These are phyloP conservation scores for Auriscalpium vulgare DNA, from an alignment of 768 basidiomycete genomes.

Conservation along the genomic window DNA sequence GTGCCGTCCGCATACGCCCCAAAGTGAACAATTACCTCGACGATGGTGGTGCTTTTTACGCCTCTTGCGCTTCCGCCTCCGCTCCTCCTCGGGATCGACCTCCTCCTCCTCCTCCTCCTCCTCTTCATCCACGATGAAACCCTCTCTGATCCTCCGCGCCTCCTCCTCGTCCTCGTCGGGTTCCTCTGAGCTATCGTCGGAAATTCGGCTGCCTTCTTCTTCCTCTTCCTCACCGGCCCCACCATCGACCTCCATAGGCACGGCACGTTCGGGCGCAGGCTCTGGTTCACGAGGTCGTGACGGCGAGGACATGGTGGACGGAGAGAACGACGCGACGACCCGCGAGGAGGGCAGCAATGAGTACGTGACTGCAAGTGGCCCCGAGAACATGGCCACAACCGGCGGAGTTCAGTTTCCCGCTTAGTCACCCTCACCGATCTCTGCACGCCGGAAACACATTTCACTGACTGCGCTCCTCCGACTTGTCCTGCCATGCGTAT, in stretches of 20 bases:
- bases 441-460: not conserved
- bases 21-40: constrained; percentile 34
- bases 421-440: constrained; percentile 6
- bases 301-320: constrained; percentile 48
- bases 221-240: constrained; percentile 41
- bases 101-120: constrained; percentile 82
- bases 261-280: constrained; percentile 34
- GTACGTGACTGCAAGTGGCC: not conserved
- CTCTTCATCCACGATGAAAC: constrained; percentile 88
- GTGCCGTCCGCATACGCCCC: constrained; percentile 2
- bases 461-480: not conserved
- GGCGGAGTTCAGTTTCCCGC: not conserved
- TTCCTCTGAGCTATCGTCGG: constrained; percentile 85
- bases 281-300: constrained; percentile 20
- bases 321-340: constrained; percentile 18
- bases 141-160: constrained; percentile 68
- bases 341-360: not conserved
- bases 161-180: constrained; percentile 90
- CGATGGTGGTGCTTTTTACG: constrained; percentile 62
- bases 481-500: constrained; percentile 61
- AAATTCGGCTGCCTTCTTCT: constrained; percentile 45
- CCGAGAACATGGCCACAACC: not conserved
- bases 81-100: constrained; percentile 48
- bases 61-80: constrained; percentile 52
- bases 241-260: constrained; percentile 49